phyloP scores from a whole-genome alignment of 352 stramenopile genomes.

The Globisporangium carolinianum region DNA sequence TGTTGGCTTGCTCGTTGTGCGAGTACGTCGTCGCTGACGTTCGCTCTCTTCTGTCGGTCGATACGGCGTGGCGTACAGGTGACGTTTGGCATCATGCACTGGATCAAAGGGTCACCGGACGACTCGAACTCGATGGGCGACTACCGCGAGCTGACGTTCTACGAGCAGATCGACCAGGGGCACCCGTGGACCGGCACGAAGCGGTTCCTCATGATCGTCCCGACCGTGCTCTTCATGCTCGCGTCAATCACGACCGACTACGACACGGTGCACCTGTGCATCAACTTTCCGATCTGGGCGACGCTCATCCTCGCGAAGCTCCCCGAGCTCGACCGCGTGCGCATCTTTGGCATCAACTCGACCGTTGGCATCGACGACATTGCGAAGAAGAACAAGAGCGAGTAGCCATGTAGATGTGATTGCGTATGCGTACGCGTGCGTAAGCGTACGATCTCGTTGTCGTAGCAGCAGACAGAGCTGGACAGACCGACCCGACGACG shows the following conservation, averaged over 20 bases:
- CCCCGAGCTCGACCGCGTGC: constrained; percentile 90
- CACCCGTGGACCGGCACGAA: constrained; percentile 89
- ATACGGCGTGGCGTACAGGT: constrained; percentile 29
- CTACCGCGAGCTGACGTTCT: constrained; percentile 93
- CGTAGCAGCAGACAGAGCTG: too few relatives aligned
- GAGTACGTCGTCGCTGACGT: neutral
- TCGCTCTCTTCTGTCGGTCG: neutral
- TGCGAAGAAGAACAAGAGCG: constrained; percentile 34
- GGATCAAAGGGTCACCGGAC: constrained; percentile 92
- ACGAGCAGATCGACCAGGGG: constrained; percentile 93
- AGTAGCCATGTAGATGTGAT: too few relatives aligned
- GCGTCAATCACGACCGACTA: constrained; percentile 88
- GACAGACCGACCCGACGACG: too few relatives aligned
- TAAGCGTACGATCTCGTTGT: too few relatives aligned
- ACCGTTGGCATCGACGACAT: constrained; percentile 93
- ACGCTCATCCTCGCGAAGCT: constrained; percentile 91
- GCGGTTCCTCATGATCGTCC: constrained; percentile 93
- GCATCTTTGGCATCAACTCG: constrained; percentile 95
- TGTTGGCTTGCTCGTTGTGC: constrained; percentile 4
- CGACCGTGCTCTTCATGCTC: constrained; percentile 86
- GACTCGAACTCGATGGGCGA: constrained; percentile 89
- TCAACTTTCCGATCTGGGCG: constrained; percentile 91
- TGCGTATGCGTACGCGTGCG: too few relatives aligned
- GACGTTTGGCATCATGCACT: constrained; percentile 92
- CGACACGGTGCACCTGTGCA: constrained; percentile 70